Evolutionary conservation across 495 filamentous ascomycete species (phyloP), one percentile per base, ranked within the genome.

Genomic region (Aspergillus saccharolyticus): DNA sequence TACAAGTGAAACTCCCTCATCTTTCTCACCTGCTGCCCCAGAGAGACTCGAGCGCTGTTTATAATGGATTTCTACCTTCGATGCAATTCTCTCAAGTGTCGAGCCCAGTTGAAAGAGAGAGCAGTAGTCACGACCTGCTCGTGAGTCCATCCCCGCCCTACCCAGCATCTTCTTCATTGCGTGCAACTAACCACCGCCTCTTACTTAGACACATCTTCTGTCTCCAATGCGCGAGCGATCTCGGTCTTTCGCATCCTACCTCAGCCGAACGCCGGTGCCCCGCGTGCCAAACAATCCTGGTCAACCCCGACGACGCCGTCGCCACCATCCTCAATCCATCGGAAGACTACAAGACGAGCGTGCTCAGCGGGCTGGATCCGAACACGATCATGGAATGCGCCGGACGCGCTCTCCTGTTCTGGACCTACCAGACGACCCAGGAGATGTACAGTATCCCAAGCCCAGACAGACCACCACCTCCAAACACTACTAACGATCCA

Each of bases 61-160:
- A 57, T 21, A 21, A 90, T 93, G 88, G 90, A 94, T 52, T 83
- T 85, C 55, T 73, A 78, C 20, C 71, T 96, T 17, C 78, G 84
- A 30, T 97, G 93, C 78, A 96, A 98, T 69, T 80, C 82, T 33
- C 78, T 91, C 20, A 91, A 86, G 56, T 97, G 93, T 60, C 83
- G 89, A 43, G 69, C 70, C n/a, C 80, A 86, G 56, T 77, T 96
- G 39, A 81, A 81, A 24, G 85, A 89, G 47, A 80, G 83, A 53
- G 92, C 92, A 4, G 83, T 96, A 0, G 91, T 97, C 42, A 96
- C 93, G 4, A 95, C 89, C 20, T 97, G 93, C 82, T 89, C 88
- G 90, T 90, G 64, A 60, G 61, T 57, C 28, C 15, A 30, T 45
- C 33, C 52, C 45, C 63, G 18, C 46, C 57, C 28, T 57, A n/a